A percentile compares a stretch with the other conserved stretches of the same genome.
Conservation (phyloP, 768 basidiomycete genomes). For the Russula virescens region DNA sequence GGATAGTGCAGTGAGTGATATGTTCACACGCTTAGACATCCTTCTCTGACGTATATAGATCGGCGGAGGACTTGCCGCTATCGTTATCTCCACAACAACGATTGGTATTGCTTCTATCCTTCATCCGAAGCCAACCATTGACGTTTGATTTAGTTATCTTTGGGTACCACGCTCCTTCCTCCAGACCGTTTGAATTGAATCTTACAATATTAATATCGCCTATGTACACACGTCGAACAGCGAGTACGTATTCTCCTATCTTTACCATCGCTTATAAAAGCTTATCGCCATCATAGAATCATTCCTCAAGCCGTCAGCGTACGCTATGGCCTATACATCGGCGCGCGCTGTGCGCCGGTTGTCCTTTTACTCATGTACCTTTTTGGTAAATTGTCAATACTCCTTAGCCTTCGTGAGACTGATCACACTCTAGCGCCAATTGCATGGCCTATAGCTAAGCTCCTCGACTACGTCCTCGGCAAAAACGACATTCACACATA, state of each 20-base stretch:
- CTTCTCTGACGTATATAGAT: slow-evolving; percentile 30
- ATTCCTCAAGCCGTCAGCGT: slow-evolving; percentile 71
- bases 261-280: background rate
- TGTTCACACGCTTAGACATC: background rate
- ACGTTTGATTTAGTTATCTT: slow-evolving; percentile 55
- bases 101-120: slow-evolving; percentile 43
- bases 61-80: slow-evolving; percentile 69
- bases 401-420: background rate
- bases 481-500: slow-evolving; percentile 66
- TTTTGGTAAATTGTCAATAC: slow-evolving; percentile 33
- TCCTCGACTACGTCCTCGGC: slow-evolving; percentile 81
- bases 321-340: slow-evolving; percentile 51
- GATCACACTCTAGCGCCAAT: slow-evolving; percentile 38
- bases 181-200: background rate
- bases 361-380: slow-evolving; percentile 48
- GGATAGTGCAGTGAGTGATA: slow-evolving; percentile 52
- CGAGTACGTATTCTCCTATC: slow-evolving; percentile 5
- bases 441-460: slow-evolving; percentile 54
- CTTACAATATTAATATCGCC: background rate
- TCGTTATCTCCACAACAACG: slow-evolving; percentile 70
- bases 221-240: background rate
- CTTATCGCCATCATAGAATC: slow-evolving; percentile 36
- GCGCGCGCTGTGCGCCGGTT: slow-evolving; percentile 46
- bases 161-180: slow-evolving; percentile 47
- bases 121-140: background rate